Base-by-base conservation (phyloP, 108 stramenopile species). In the Asterionellopsis glacialis region DNA sequence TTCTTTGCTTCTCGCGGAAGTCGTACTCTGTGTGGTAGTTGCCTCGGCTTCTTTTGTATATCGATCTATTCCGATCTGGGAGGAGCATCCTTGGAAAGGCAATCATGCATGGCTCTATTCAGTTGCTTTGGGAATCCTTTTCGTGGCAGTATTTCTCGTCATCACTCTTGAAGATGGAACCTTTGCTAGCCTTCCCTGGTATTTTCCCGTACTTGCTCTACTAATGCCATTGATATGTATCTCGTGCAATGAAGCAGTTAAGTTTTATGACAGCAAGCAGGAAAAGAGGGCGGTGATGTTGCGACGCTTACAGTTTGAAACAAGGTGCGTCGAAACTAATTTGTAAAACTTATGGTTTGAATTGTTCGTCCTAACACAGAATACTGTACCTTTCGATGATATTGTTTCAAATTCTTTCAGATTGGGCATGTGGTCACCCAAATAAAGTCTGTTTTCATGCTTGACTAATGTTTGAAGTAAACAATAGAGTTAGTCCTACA, bases 241-340 rank as follows among this genome's bases (percentile, higher is more conserved):
- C 6, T 23, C 60, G 1, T 67, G 72, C 27, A 67, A 78, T 25
- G 93, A 94, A 60, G 60, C 66, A 24, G 56, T 91, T 41, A 90
- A 90, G 64, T 64, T 62, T 41, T 61, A 51, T 13, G 85, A 91
- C 28, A 59, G 57, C 39, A 62, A 68, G 41, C 45, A 72, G 25
- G 81, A 84, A 39, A 73, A 77, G 42, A 68, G 91, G 28, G 88
- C 84, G 26, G 90, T 73, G 24, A 90, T 83, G 76, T 72, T 94
- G 60, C 72, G 93, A 21, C 76, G 93, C 13, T 69, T 94, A 42
- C 85, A 90, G 52, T 93, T 93, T 59, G 92, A 93, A 51, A 93
- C 92, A 50, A 70, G 77, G 65, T 70, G 51, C 40, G 50, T 49
- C 67, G 67, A 23, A 41, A 59, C 2, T 57, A 26, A 7, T 47